These are phyloP conservation scores for Dalbergia cultrata DNA, from an alignment of 306 rosid genomes.

Conservation along the genomic window DNA sequence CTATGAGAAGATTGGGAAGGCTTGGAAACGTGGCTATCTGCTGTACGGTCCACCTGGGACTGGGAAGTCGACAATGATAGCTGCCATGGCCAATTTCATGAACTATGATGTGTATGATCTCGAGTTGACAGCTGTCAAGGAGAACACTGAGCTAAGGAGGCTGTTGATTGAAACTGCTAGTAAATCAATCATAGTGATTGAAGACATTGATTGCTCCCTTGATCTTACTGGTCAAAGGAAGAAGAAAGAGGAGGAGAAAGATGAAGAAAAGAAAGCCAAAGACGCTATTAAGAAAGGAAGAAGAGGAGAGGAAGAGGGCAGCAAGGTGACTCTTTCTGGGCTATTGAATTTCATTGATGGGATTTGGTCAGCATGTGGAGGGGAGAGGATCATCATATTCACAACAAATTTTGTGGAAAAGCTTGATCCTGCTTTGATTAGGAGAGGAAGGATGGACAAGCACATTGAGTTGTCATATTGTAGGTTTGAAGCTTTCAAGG, in stretches of 20 bases:
- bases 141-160: slow-evolving; percentile 59
- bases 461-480: slow-evolving; percentile 75
- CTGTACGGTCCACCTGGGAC: slow-evolving; percentile 80
- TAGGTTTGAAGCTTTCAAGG: slow-evolving; percentile 69
- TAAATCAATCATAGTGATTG: slow-evolving; percentile 63
- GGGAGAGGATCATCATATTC: slow-evolving; percentile 69
- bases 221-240: slow-evolving; percentile 74
- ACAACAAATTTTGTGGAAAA: slow-evolving; percentile 73
- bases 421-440: slow-evolving; percentile 70
- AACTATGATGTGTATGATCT: slow-evolving; percentile 75
- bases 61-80: slow-evolving; percentile 71
- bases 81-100: slow-evolving; percentile 75
- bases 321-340: slow-evolving; percentile 74
- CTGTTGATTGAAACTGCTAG: slow-evolving; percentile 58
- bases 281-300: slow-evolving; percentile 32
- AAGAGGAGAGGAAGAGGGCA: slow-evolving; percentile 44
- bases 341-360: slow-evolving; percentile 77
- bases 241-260: slow-evolving; percentile 43
- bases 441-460: slow-evolving; percentile 83
- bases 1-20: slow-evolving; percentile 66
- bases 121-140: slow-evolving; percentile 63
- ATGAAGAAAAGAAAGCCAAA: slow-evolving; percentile 31
- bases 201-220: slow-evolving; percentile 79
- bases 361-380: slow-evolving; percentile 85
- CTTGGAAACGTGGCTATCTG: slow-evolving; percentile 77